Evolutionary conservation across 2,329 filamentous ascomycete genomes (phyloP).

Genomic region (Grosmannia penicillata): DNA sequence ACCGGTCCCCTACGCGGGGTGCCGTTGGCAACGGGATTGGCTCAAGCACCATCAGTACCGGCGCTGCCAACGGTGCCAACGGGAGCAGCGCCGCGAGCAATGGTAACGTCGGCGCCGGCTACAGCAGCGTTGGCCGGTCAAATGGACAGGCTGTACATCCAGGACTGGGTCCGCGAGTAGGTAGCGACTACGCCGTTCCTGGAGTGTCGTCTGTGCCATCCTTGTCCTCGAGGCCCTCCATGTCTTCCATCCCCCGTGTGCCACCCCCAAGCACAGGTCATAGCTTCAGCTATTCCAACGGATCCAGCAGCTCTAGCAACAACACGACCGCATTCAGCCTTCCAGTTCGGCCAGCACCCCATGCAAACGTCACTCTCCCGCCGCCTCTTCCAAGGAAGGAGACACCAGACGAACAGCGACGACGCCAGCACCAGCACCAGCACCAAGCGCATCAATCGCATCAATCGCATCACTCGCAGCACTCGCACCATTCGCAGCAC

Average conservation of each 20-base stretch:
- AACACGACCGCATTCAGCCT: slow-evolving; percentile 38
- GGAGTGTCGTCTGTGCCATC: neutral
- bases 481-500: slow-evolving; percentile 1
- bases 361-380: slow-evolving; percentile 42
- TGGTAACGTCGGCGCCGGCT: slow-evolving; percentile 9
- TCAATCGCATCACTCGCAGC: neutral
- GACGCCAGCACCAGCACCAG: slow-evolving; percentile 5
- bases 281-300: slow-evolving; percentile 1
- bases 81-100: neutral
- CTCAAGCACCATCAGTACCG: neutral
- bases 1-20: slow-evolving; percentile 33
- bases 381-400: slow-evolving; percentile 41
- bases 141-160: slow-evolving; percentile 31
- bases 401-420: slow-evolving; percentile 36
- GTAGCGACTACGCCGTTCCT: neutral
- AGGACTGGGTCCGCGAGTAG: slow-evolving; percentile 36
- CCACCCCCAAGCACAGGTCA: slow-evolving; percentile 15
- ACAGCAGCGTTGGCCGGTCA: slow-evolving; percentile 29
- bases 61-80: neutral
- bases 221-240: no score
- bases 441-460: slow-evolving; percentile 4
- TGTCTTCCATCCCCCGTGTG: slow-evolving; percentile 36
- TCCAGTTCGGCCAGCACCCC: slow-evolving; percentile 48
- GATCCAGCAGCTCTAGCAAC: slow-evolving; percentile 22
- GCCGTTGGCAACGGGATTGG: neutral